These are phyloP conservation scores for Aspergillus jensenii DNA, from an alignment of 2,329 filamentous ascomycete genomes.

Conservation along the genomic window DNA sequence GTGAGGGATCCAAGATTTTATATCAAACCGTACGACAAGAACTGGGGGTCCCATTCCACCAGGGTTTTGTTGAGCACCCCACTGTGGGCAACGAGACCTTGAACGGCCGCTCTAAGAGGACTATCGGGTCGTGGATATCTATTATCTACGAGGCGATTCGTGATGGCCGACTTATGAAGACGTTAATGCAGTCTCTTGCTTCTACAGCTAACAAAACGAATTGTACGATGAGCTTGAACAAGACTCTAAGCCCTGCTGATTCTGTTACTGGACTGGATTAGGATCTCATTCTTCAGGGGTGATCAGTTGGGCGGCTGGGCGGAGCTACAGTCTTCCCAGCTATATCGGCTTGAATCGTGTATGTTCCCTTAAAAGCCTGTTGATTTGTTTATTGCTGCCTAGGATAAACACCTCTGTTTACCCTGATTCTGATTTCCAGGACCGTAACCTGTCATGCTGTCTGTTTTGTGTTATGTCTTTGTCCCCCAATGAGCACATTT, in stretches of 20 bases:
- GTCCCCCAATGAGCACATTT: not conserved
- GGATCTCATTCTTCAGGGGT: not conserved
- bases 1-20: slow-evolving; percentile 25
- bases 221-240: not conserved
- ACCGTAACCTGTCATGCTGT: not conserved
- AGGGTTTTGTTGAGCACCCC: slow-evolving; percentile 27
- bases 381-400: not conserved
- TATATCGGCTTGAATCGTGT: not conserved
- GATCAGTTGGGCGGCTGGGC: not conserved
- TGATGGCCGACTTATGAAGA: slow-evolving; percentile 10
- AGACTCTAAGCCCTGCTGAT: not conserved
- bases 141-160: slow-evolving; percentile 17
- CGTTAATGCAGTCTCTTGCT: slow-evolving; percentile 7
- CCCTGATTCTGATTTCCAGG: not conserved
- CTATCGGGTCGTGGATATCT: slow-evolving; percentile 23
- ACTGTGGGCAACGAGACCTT: slow-evolving; percentile 7
- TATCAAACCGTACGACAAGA: slow-evolving; percentile 34
- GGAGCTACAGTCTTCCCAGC: not conserved
- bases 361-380: not conserved
- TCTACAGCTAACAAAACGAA: not conserved
- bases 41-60: slow-evolving; percentile 32
- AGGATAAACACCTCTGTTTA: not conserved
- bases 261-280: slow-evolving; percentile 5
- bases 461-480: not conserved
- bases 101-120: slow-evolving; percentile 23